Percentiles rank a stretch among this genome's conserved stretches.
These are phyloP conservation scores for Cytospora leucostoma DNA, from an alignment of 2,329 filamentous ascomycete species.

Conservation along the genomic window DNA sequence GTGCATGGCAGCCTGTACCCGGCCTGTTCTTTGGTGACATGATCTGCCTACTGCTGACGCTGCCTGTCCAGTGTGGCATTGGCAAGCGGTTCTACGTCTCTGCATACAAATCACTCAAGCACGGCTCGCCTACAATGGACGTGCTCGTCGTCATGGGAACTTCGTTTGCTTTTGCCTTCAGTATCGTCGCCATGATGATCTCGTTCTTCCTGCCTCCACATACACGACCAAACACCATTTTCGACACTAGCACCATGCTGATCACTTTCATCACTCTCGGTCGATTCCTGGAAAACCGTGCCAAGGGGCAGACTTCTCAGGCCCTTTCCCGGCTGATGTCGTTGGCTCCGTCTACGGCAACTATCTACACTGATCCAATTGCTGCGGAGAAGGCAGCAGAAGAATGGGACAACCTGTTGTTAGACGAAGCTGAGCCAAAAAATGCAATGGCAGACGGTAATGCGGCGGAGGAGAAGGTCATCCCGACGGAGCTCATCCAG, in stretches of 20 bases:
- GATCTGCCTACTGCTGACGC: slow-evolving; percentile 78
- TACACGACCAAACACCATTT: slow-evolving; percentile 80
- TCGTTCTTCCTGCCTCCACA: slow-evolving; percentile 77
- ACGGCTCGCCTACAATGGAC: slow-evolving; percentile 95
- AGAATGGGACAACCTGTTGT: slow-evolving; percentile 60
- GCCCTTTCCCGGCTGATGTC: slow-evolving; percentile 95
- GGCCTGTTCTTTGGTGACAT: slow-evolving; percentile 89
- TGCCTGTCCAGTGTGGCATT: slow-evolving; percentile 95
- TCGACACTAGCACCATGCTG: slow-evolving; percentile 97
- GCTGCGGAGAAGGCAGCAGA: slow-evolving; percentile 90
- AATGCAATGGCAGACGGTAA: slow-evolving; percentile 52
- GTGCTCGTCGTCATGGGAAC: slow-evolving; percentile 93
- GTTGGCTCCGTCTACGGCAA: slow-evolving; percentile 92
- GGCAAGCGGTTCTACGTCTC: slow-evolving; percentile 91
- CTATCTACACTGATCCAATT: slow-evolving; percentile 92
- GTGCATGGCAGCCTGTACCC: slow-evolving; percentile 62
- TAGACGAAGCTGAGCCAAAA: slow-evolving; percentile 46
- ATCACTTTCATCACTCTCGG: slow-evolving; percentile 94
- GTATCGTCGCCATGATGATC: slow-evolving; percentile 80
- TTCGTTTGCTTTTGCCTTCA: slow-evolving; percentile 95
- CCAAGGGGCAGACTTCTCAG: slow-evolving; percentile 94
- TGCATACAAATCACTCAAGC: slow-evolving; percentile 90
- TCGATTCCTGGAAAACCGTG: slow-evolving; percentile 87
- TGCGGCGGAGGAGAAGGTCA: slow-evolving; percentile 77
- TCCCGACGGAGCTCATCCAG: slow-evolving; percentile 92